phyloP scores from a whole-genome alignment of 768 basidiomycete species.

The Panaeolus cyanescens region DNA sequence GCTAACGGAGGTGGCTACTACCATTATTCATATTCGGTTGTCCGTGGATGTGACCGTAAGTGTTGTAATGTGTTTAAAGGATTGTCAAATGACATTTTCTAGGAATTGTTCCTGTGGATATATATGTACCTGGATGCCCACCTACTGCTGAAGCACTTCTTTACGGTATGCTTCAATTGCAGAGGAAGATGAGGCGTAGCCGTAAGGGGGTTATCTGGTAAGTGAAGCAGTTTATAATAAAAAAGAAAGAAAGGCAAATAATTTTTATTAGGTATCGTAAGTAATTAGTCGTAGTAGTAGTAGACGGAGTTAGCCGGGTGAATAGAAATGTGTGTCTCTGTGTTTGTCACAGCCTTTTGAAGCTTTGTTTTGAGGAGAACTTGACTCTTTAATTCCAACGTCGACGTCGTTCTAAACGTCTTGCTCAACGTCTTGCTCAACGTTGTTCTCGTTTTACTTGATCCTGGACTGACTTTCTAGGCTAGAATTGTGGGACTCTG shows the following conservation, averaged over 20 bases:
- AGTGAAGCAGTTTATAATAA: too few relatives aligned
- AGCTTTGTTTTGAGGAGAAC: too few relatives aligned
- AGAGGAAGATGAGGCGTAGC: conserved; percentile 92
- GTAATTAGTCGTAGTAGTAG: too few relatives aligned
- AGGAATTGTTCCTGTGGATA: conserved; percentile 98
- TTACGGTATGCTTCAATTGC: conserved; percentile 95
- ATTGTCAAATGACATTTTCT: conserved; percentile 12
- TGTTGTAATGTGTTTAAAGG: conserved; percentile 9
- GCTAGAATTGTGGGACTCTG: background rate
- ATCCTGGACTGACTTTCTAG: background rate
- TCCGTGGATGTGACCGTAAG: conserved; percentile 95
- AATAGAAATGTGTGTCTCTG: conserved; percentile 1
- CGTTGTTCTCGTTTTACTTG: background rate
- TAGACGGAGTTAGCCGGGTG: background rate
- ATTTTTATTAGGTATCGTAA: conserved; percentile 53
- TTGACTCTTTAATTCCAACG: conserved; percentile 6
- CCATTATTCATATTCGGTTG: conserved; percentile 98
- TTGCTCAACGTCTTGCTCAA: background rate
- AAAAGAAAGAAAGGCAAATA: background rate
- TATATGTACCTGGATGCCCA: conserved; percentile 96
- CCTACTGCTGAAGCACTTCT: conserved; percentile 96
- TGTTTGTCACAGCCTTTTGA: conserved; percentile 11
- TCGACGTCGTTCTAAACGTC: conserved; percentile 1
- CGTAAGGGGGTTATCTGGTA: conserved; percentile 89
- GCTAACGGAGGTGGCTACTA: conserved; percentile 98